These are phyloP conservation scores for Botrytis fabae DNA, from an alignment of 2,329 filamentous ascomycete genomes.

Conservation along the genomic window DNA sequence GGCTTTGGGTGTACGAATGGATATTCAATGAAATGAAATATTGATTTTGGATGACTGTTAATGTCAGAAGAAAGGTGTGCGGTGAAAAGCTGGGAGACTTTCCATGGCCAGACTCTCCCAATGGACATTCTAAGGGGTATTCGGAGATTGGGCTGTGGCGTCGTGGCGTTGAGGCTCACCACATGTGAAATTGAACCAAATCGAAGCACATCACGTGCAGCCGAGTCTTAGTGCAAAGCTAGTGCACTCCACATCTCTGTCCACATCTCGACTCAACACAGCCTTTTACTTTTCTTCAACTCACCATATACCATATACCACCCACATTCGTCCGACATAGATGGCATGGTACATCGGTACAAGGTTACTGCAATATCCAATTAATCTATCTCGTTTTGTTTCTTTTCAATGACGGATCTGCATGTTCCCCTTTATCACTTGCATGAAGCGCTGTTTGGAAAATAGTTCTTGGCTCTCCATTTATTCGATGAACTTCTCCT, in stretches of 20 bases:
- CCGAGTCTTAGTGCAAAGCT: background rate
- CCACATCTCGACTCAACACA: background rate
- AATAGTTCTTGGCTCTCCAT: background rate
- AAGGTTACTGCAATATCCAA: background rate
- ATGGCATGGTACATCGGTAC: background rate
- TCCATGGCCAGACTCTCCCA: background rate
- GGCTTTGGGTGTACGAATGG: background rate
- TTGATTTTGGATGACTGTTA: background rate
- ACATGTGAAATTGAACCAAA: background rate
- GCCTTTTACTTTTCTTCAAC: background rate
- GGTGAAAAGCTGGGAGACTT: background rate
- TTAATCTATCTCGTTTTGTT: background rate
- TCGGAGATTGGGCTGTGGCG: background rate
- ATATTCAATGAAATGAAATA: background rate
- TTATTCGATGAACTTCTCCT: background rate
- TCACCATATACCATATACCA: background rate
- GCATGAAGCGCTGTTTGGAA: conserved; percentile 1
- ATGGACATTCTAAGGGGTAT: background rate
- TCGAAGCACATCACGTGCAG: background rate
- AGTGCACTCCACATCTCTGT: background rate
- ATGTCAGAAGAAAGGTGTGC: background rate
- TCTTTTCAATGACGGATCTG: background rate
- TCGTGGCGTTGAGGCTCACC: background rate
- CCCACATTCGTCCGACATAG: background rate
- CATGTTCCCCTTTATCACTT: background rate